Percentiles rank a stretch among this genome's conserved stretches.
phyloP scores from a whole-genome alignment of 306 rosid species.

The Chamaecrista fasciculata region DNA sequence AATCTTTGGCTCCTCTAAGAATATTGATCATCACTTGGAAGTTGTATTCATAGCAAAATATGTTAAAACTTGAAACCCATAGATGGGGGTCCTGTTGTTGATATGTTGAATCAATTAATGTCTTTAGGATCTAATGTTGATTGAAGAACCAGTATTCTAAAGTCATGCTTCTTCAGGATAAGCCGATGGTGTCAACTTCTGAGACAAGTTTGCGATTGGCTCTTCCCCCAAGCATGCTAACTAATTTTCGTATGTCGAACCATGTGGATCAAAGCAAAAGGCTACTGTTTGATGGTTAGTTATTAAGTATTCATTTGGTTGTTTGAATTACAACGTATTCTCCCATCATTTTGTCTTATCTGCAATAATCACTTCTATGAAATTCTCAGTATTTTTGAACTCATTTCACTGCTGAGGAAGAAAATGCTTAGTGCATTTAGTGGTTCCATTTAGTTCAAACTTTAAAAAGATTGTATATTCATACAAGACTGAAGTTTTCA shows the following conservation, averaged over 20 bases:
- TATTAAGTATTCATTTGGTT: neutral
- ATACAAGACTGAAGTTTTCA: neutral
- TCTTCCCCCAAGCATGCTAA: conserved; percentile 45
- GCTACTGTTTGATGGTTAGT: conserved; percentile 70
- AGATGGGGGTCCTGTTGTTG: conserved; percentile 41
- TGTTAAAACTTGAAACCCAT: conserved; percentile 28
- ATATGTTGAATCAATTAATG: conserved; percentile 46
- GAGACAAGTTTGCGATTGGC: conserved; percentile 53
- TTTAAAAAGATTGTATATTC: neutral
- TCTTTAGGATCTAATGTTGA: conserved; percentile 72
- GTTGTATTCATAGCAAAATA: conserved; percentile 22
- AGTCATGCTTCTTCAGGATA: conserved; percentile 91
- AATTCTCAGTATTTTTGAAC: neutral
- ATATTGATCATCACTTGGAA: conserved; percentile 20
- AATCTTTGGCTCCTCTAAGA: conserved; percentile 11
- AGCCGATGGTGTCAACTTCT: conserved; percentile 63
- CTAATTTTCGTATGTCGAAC: conserved; percentile 55
- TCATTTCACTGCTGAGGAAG: neutral
- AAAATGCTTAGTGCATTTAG: neutral
- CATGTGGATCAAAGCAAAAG: conserved; percentile 49
- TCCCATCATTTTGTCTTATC: neutral
- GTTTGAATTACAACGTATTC: neutral
- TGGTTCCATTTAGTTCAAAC: neutral
- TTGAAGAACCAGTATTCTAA: conserved; percentile 77
- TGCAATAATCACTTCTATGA: too few relatives aligned